Evolutionary conservation across 2,329 filamentous ascomycete genomes (phyloP), one percentile per base, ranked within the genome.

Genomic region (Coniella vitis): DNA sequence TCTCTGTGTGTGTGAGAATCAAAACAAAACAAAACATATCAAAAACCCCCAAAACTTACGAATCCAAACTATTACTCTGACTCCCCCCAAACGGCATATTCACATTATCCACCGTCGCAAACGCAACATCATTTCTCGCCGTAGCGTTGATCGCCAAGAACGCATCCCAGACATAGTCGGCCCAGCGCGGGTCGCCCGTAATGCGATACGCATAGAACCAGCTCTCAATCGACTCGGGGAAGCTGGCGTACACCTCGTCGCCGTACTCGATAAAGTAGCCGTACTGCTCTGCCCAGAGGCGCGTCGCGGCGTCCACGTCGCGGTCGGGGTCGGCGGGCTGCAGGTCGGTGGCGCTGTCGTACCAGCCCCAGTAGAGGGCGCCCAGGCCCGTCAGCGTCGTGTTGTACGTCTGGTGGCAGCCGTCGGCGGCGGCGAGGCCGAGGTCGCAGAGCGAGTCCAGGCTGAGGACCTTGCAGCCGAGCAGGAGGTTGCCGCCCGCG

Each of bases 191-290:
- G 16, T 48, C 46, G 2, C 46, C 46, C 4, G 46, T 48, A 16
- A 48, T 48, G 10, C 46, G 46, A 13, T 48, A 48, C n/a, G 46
- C 46, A 16, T 48, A 48, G 21, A 48, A 48, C 46, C 46, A 48
- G 39, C 46, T 48, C 38, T 48, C 46, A 14, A 48, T 48, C 4
- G 38, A 42, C 39, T 48, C 46, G n/a, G 46, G 46, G 21, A 48
- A 48, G 12, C 31, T 20, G 16, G 38, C 38, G n/a, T 39, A 48
- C 3, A n/a, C 46, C 35, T 48, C 46, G 21, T 48, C 46, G 7
- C 39, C 46, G n/a, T 42, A 7, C 22, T 43, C 21, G 21, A 48
- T 48, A 19, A 48, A 48, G 32, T 48, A 48, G 10, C 46, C 46
- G 10, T 43, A 32, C 22, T 48, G 32, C 32, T 43, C 46, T 8